A percentile compares a stretch with the other conserved stretches of the same genome.
Conservation (phyloP, 495 filamentous ascomycete species). For the Stereocaulon alpinum region DNA sequence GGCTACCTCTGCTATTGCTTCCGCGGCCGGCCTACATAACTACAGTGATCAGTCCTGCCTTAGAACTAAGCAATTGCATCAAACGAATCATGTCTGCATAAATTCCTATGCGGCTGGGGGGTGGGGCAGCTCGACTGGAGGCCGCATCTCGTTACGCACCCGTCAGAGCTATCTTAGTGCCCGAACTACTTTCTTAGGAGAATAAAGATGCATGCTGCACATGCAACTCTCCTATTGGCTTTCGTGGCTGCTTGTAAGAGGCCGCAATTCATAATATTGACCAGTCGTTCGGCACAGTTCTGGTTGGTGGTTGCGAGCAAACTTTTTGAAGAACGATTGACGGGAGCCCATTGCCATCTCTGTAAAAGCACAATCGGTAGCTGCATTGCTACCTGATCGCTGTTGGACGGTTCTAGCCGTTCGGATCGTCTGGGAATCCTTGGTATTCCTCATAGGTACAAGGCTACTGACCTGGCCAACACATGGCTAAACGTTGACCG, state of each 20-base stretch:
- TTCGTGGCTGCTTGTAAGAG: neutral
- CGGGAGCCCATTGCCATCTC: neutral
- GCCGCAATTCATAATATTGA: neutral
- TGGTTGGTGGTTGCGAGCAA: neutral
- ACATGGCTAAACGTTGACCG: neutral
- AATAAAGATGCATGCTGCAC: neutral
- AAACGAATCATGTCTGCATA: no score
- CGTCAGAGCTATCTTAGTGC: no score
- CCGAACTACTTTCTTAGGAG: neutral
- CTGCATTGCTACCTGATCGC: conserved; percentile 3
- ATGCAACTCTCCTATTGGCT: neutral
- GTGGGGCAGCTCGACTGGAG: no score
- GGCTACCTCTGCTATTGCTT: no score
- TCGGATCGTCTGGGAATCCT: neutral
- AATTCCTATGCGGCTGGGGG: no score
- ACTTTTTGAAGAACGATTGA: neutral
- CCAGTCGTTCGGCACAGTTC: neutral
- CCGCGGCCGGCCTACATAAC: no score
- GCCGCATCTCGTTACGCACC: no score
- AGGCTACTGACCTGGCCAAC: conserved; percentile 4
- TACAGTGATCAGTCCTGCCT: no score
- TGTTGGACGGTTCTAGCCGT: neutral
- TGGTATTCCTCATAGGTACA: neutral
- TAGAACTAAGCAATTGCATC: no score
- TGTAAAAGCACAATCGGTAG: neutral